Conservation (phyloP, 768 basidiomycete species). For the Steccherinum ochraceum region DNA sequence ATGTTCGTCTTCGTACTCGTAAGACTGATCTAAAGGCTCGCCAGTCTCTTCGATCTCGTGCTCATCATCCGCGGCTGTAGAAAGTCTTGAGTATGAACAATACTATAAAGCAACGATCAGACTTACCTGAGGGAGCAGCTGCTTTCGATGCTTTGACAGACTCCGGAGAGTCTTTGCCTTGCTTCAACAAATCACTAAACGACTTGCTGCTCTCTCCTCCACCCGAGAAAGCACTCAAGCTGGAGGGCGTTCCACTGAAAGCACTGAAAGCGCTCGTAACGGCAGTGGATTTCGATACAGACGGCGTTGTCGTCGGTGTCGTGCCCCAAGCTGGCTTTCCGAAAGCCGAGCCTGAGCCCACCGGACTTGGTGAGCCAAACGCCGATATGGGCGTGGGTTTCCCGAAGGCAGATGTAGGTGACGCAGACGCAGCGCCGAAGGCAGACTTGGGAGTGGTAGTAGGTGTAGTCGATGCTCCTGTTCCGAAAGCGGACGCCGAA, state of each 20-base stretch:
- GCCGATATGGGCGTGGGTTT: background rate
- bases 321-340: constrained; percentile 6
- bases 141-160: background rate
- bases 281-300: background rate
- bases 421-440: constrained; percentile 11
- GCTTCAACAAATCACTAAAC: constrained; percentile 50
- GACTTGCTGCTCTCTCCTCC: constrained; percentile 33
- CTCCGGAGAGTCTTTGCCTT: background rate
- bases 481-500: constrained; percentile 18
- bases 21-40: background rate
- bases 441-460: constrained; percentile 11
- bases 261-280: constrained; percentile 33
- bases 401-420: background rate
- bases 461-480: constrained; percentile 5
- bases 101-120: constrained; percentile 2
- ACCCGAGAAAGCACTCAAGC: constrained; percentile 37
- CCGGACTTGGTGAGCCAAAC: constrained; percentile 9
- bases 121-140: background rate
- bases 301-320: constrained; percentile 15
- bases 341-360: background rate
- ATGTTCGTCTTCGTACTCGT: constrained; percentile 19
- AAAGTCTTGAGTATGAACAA: constrained; percentile 7
- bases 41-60: background rate
- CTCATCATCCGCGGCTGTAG: constrained; percentile 8
- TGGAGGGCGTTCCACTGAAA: constrained; percentile 24